phyloP scores from a whole-genome alignment of 192 early-diverging fungal species.

The Entophlyctis helioformis region DNA sequence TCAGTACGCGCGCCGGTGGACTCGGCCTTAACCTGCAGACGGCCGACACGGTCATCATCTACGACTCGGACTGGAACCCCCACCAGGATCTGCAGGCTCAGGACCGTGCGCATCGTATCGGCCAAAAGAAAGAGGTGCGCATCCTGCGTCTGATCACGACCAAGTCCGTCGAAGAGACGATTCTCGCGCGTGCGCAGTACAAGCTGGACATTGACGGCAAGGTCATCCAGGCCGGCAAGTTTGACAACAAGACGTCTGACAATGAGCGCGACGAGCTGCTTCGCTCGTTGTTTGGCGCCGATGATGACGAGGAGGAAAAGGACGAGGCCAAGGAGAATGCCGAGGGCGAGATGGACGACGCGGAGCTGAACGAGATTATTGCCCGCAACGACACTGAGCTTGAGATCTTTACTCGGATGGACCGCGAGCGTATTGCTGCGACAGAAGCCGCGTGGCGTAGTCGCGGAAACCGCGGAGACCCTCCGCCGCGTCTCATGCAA shows the following conservation, averaged over 20 bases:
- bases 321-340: constrained; percentile 52
- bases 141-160: constrained; percentile 87
- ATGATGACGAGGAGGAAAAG: constrained; percentile 63
- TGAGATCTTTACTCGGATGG: constrained; percentile 60
- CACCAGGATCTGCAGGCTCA: constrained; percentile 98
- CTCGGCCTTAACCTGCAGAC: constrained; percentile 92
- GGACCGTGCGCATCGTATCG: constrained; percentile 99
- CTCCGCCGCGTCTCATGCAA: constrained; percentile 68
- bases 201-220: constrained; percentile 96
- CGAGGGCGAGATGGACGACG: constrained; percentile 65
- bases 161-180: constrained; percentile 87
- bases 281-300: constrained; percentile 66
- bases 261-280: constrained; percentile 87
- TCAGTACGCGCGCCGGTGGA: constrained; percentile 94
- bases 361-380: constrained; percentile 87
- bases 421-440: constrained; percentile 49
- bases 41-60: constrained; percentile 97
- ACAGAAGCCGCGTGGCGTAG: constrained; percentile 37
- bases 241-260: constrained; percentile 89
- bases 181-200: constrained; percentile 84
- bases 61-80: constrained; percentile 98
- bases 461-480: constrained; percentile 47
- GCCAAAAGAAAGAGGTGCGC: constrained; percentile 95
- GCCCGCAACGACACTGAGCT: constrained; percentile 77
- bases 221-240: constrained; percentile 99